phyloP scores from a whole-genome alignment of 306 rosid genomes.

The Cucurbita maxima region DNA sequence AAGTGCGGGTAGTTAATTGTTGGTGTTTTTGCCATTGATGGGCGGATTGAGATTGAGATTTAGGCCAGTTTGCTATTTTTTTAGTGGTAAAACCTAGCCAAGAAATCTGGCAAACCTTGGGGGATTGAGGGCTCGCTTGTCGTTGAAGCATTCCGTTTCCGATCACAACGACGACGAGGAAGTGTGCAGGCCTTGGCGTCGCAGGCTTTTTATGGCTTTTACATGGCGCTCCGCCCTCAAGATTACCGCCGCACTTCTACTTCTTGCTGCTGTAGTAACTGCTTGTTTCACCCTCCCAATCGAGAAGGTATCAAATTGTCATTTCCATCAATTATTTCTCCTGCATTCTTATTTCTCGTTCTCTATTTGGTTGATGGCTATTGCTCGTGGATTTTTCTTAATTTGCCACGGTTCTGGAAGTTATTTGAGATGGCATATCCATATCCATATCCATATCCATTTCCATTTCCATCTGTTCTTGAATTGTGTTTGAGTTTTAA shows the following conservation, averaged over 20 bases:
- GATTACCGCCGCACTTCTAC: conserved; percentile 18
- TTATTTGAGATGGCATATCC: not conserved
- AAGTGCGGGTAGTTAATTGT: not conserved
- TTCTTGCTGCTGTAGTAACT: conserved; percentile 26
- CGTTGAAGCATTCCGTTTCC: conserved; percentile 18
- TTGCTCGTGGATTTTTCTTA: not conserved
- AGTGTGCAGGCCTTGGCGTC: conserved; percentile 23
- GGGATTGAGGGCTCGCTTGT: conserved; percentile 29
- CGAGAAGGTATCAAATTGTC: conserved; percentile 18
- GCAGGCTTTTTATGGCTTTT: conserved; percentile 24
- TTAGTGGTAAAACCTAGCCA: not conserved
- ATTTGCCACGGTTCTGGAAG: not conserved
- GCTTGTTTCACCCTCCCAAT: conserved; percentile 33
- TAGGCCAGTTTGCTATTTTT: not conserved
- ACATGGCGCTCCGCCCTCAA: conserved; percentile 21
- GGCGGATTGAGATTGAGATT: not conserved
- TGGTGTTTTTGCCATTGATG: conserved; percentile 1
- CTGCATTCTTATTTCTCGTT: not conserved
- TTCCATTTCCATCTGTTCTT: not conserved
- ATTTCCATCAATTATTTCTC: not conserved
- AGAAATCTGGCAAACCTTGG: conserved; percentile 29
- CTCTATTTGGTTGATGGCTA: not conserved
- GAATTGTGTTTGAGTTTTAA: not conserved
- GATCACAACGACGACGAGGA: conserved; percentile 17
- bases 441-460: not conserved